A percentile compares a stretch with the other conserved stretches of the same genome.
Evolutionary conservation across 805 yeast species (phyloP).

Genomic region (Kuraishia cidri): DNA sequence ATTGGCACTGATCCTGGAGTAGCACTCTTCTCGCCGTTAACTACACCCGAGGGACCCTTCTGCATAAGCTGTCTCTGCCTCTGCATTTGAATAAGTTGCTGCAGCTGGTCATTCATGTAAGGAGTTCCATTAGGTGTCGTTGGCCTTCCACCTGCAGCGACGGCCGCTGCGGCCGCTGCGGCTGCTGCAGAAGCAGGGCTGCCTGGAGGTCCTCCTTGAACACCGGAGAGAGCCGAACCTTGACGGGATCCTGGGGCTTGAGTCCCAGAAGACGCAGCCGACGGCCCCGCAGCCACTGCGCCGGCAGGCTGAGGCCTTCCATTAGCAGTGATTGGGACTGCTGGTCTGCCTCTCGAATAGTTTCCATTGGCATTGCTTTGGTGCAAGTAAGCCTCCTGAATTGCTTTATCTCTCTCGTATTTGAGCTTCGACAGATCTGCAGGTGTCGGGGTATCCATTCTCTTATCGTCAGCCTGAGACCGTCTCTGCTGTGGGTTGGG

Average conservation of each 20-base stretch:
- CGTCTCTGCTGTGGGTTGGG: slow-evolving; percentile 35
- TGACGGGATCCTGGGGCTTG: too few species aligned
- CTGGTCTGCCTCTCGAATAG: slow-evolving; percentile 1
- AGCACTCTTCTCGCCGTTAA: neutral
- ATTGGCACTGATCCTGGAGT: neutral
- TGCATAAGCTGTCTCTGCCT: slow-evolving; percentile 40
- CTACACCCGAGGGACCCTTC: slow-evolving; percentile 9
- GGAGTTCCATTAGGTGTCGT: slow-evolving; percentile 48
- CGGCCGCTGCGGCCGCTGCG: neutral
- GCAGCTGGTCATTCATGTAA: slow-evolving; percentile 52
- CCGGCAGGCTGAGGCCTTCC: neutral
- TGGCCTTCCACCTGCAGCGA: slow-evolving; percentile 19
- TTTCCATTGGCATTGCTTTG: slow-evolving; percentile 6
- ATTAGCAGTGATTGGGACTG: neutral
- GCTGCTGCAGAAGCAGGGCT: neutral
- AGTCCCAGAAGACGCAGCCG: too few species aligned
- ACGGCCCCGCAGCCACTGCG: neutral
- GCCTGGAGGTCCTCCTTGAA: neutral
- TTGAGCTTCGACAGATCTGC: slow-evolving; percentile 78
- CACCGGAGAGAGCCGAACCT: neutral
- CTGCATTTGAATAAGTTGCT: slow-evolving; percentile 43
- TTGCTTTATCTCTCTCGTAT: slow-evolving; percentile 76
- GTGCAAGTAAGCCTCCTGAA: slow-evolving; percentile 60
- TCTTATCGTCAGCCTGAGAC: slow-evolving; percentile 29
- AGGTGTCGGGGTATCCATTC: slow-evolving; percentile 63